Evolutionary conservation across 192 early-diverging fungal species (phyloP).

Genomic region (Pilobolus umbonatus): DNA sequence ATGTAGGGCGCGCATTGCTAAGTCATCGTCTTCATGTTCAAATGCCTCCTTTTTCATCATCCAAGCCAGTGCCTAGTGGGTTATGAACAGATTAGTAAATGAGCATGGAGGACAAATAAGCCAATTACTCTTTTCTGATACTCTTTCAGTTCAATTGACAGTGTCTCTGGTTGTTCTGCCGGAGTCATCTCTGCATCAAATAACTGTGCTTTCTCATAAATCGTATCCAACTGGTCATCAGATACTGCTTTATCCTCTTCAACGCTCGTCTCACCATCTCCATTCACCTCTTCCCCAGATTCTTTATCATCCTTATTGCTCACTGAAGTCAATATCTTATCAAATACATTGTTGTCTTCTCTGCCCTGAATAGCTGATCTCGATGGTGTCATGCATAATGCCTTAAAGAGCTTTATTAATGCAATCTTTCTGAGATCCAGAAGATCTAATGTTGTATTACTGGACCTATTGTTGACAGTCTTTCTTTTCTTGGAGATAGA

Average conservation of each 20-base stretch:
- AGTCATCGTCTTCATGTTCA: background rate
- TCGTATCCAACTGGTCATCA: slow-evolving; percentile 43
- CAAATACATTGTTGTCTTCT: background rate
- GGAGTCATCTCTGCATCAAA: slow-evolving; percentile 41
- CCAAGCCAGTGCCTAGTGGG: slow-evolving; percentile 42
- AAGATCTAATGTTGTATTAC: slow-evolving; percentile 1
- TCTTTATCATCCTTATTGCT: background rate
- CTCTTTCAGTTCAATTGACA: slow-evolving; percentile 39
- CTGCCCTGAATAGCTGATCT: slow-evolving; percentile 15
- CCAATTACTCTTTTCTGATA: slow-evolving; percentile 41
- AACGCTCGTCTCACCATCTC: slow-evolving; percentile 9
- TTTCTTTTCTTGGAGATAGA: background rate
- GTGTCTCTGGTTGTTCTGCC: slow-evolving; percentile 41
- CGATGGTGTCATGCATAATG: slow-evolving; percentile 13
- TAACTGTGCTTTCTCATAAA: slow-evolving; percentile 54
- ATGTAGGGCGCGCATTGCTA: slow-evolving; percentile 38
- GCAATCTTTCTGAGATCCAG: slow-evolving; percentile 15
- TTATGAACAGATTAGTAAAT: background rate
- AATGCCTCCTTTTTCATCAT: slow-evolving; percentile 43
- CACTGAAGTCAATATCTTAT: slow-evolving; percentile 10
- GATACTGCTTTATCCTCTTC: slow-evolving; percentile 41
- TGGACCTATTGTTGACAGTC: background rate
- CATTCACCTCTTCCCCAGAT: slow-evolving; percentile 6
- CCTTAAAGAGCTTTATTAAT: slow-evolving; percentile 13
- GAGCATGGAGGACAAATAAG: background rate